A percentile compares a stretch with the other conserved stretches of the same genome.
These are phyloP conservation scores for Capillidium heterosporum DNA, from an alignment of 371 early-diverging fungal genomes.

Conservation along the genomic window DNA sequence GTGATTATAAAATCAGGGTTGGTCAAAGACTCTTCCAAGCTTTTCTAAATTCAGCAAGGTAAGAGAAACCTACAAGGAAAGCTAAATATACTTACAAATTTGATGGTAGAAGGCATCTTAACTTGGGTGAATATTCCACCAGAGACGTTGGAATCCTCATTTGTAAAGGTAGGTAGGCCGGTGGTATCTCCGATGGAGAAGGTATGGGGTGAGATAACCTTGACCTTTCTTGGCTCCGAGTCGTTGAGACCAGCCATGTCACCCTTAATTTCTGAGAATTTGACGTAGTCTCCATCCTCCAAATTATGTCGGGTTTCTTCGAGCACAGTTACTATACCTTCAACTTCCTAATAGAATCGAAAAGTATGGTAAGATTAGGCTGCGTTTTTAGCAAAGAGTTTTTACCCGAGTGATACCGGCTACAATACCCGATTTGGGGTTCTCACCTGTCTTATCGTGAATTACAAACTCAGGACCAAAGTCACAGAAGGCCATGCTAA, in stretches of 20 bases:
- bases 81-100: conserved; percentile 46
- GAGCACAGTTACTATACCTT: conserved; percentile 86
- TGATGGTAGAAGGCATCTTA: conserved; percentile 63
- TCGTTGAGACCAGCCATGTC: conserved; percentile 70
- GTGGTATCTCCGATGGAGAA: conserved; percentile 87
- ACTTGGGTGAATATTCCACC: conserved; percentile 92
- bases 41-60: conserved; percentile 22
- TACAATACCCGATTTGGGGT: conserved; percentile 84
- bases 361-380: conserved; percentile 17
- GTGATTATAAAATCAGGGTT: conserved; percentile 73
- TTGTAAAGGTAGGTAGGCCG: conserved; percentile 38
- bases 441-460: conserved; percentile 89
- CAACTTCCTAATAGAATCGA: conserved; percentile 27
- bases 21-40: conserved; percentile 53
- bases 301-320: conserved; percentile 93
- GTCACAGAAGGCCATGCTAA: conserved; percentile 71
- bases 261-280: conserved; percentile 83
- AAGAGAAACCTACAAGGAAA: neutral
- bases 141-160: conserved; percentile 10
- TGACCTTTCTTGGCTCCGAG: conserved; percentile 62
- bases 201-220: conserved; percentile 74
- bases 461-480: conserved; percentile 85
- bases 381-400: neutral
- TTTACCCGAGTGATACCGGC: conserved; percentile 50
- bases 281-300: conserved; percentile 91